Conservation (phyloP, 2,329 filamentous ascomycete genomes). For the Colletotrichum plurivorum region DNA sequence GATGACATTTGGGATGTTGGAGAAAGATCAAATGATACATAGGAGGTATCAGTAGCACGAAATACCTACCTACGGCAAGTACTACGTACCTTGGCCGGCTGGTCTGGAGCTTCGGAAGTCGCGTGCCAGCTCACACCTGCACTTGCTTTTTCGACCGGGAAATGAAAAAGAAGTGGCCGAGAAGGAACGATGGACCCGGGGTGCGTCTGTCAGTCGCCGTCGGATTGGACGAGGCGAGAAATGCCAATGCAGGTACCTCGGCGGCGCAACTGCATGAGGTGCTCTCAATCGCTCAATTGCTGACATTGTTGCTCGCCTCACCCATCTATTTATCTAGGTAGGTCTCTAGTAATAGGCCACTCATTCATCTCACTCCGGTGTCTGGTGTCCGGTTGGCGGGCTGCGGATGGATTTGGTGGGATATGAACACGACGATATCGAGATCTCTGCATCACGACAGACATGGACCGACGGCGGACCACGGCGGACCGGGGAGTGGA, state of each 20-base stretch:
- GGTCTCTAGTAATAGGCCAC: too few species aligned
- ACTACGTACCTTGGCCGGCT: neutral
- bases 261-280: constrained; percentile 5
- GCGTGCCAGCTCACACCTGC: constrained; percentile 10
- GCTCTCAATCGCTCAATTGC: too few species aligned
- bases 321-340: neutral
- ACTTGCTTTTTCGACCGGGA: neutral
- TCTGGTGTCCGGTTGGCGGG: too few species aligned
- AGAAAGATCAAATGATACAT: neutral
- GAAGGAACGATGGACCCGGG: constrained; percentile 17
- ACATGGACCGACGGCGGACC: too few species aligned
- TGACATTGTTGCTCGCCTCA: neutral
- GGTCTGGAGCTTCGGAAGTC: constrained; percentile 2
- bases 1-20: too few species aligned
- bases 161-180: constrained; percentile 16
- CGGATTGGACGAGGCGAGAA: constrained; percentile 29
- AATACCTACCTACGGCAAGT: neutral
- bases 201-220: constrained; percentile 34
- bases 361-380: too few species aligned
- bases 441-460: constrained; percentile 11
- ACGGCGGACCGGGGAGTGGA: too few species aligned
- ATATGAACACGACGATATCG: constrained; percentile 4
- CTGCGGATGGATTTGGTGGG: neutral
- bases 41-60: too few species aligned
- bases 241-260: constrained; percentile 38